Base-by-base conservation (phyloP, 1,139 yeast genomes). In the Kurtzmaniella quercitrusa region DNA sequence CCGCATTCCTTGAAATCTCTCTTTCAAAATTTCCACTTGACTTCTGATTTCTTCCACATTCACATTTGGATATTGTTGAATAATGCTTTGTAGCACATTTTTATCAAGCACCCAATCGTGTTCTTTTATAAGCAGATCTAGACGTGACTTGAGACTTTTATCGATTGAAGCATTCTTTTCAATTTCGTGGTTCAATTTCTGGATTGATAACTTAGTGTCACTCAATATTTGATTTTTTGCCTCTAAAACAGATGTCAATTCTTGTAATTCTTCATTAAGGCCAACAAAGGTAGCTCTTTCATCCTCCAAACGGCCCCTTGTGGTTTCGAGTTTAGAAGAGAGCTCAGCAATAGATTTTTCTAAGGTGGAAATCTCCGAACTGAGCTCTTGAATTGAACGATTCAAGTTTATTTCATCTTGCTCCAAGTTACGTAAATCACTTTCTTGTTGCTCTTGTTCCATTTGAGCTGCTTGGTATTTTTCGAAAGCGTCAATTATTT, bases 91-190 rank as follows among this genome's bases (percentile, higher is more conserved):
- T 15, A 82, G 76, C 41, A 82, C 70, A 46, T 75, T 75, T 34
- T 74, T 70, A 54, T 88, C 95, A 1, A 72, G 63, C 7, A 90
- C 79, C 96, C 97, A 90, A 21, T 77, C 81, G 56, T 82, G 76
- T 41, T 81, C 81, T 38, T 70, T 63, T 31, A 77, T 65, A 16
- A 90, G 68, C 18, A 65, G 65, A 37, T 74, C 73, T 39, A 89
- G 61, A 18, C 70, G 70, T 2, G 57, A 53, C 49, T 74, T 66
- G 41, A 80, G 63, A n/a, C 59, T 54, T 2, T 62, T 58, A 0
- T 77, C 66, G 31, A 73, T 77, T 14, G 67, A 66, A 24, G 66
- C 64, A 9, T 79, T 68, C 51, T 81, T 81, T 49, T 81, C 89
- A 37, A 85, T 63, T 44, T 84, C 91, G 59, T 85, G 87, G 9